Evolutionary conservation across 2,329 filamentous ascomycete genomes (phyloP).

Genomic region (Trichophyton schoenleinii): DNA sequence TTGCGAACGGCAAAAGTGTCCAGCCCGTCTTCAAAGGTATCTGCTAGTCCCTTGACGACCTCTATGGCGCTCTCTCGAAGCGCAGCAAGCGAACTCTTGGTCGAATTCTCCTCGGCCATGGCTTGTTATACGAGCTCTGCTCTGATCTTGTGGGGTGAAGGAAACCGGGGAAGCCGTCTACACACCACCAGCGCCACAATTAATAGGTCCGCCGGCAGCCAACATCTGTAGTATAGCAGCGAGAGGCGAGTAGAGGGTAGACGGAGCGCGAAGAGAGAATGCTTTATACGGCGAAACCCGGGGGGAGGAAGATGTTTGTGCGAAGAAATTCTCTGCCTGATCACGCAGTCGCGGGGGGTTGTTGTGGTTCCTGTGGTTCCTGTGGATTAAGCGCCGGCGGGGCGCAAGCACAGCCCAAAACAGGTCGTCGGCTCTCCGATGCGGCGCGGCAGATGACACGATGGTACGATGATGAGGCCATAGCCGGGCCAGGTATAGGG

Average conservation of each 20-base stretch:
- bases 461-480: background rate
- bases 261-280: background rate
- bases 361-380: background rate
- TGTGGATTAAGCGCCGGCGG: background rate
- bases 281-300: background rate
- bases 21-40: background rate
- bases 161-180: background rate
- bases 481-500: background rate
- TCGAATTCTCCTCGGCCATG: background rate
- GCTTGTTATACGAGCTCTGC: background rate
- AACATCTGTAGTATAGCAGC: too few species aligned
- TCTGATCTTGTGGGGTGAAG: too few species aligned
- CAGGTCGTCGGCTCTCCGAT: background rate
- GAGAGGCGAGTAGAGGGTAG: background rate
- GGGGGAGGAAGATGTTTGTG: background rate
- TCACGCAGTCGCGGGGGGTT: conserved; percentile 1
- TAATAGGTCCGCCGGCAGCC: too few species aligned
- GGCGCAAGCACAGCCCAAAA: background rate
- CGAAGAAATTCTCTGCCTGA: background rate
- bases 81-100: background rate
- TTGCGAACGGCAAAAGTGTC: conserved; percentile 2
- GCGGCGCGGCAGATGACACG: too few species aligned
- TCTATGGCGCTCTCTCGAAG: conserved; percentile 3
- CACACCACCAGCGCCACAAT: too few species aligned
- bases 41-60: background rate